phyloP scores from a whole-genome alignment of 192 early-diverging fungal genomes.

The Linnemannia hyalina region DNA sequence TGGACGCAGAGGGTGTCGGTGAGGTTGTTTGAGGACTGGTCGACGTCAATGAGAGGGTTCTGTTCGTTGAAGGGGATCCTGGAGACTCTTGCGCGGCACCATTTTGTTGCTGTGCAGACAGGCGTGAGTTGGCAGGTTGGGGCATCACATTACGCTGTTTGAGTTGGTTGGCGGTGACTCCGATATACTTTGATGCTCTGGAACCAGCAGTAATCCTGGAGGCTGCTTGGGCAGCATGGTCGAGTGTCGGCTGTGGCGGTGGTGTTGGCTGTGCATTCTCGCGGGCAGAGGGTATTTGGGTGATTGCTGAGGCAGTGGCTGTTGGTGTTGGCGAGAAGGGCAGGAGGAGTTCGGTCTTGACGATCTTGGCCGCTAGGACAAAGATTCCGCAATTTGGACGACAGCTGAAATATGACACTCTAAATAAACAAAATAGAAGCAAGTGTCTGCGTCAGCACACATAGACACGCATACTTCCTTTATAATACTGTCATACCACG shows the following conservation, averaged over 20 bases:
- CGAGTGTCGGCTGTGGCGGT: slow-evolving; percentile 19
- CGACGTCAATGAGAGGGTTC: neutral
- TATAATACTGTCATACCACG: slow-evolving; percentile 1
- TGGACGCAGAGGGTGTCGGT: slow-evolving; percentile 17
- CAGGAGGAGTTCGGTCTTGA: slow-evolving; percentile 30
- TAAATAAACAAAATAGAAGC: slow-evolving; percentile 26
- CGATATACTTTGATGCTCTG: slow-evolving; percentile 67
- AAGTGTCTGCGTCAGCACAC: neutral
- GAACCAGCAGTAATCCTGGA: slow-evolving; percentile 66
- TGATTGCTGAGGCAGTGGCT: slow-evolving; percentile 2
- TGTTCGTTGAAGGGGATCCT: slow-evolving; percentile 10
- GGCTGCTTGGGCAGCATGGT: slow-evolving; percentile 60
- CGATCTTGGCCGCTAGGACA: slow-evolving; percentile 72
- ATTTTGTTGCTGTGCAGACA: neutral
- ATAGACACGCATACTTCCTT: neutral
- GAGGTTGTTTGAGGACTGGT: slow-evolving; percentile 24
- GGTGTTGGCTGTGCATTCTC: slow-evolving; percentile 31
- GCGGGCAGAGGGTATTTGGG: slow-evolving; percentile 23
- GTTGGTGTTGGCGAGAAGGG: slow-evolving; percentile 16
- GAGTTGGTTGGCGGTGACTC: slow-evolving; percentile 67
- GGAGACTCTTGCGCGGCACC: neutral
- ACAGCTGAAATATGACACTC: slow-evolving; percentile 79
- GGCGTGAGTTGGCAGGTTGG: slow-evolving; percentile 26
- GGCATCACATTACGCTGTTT: slow-evolving; percentile 53
- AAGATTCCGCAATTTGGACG: slow-evolving; percentile 79